These are phyloP conservation scores for Acanthamoeba lenticulata DNA, from an alignment of 208 protist genomes.

Conservation along the genomic window DNA sequence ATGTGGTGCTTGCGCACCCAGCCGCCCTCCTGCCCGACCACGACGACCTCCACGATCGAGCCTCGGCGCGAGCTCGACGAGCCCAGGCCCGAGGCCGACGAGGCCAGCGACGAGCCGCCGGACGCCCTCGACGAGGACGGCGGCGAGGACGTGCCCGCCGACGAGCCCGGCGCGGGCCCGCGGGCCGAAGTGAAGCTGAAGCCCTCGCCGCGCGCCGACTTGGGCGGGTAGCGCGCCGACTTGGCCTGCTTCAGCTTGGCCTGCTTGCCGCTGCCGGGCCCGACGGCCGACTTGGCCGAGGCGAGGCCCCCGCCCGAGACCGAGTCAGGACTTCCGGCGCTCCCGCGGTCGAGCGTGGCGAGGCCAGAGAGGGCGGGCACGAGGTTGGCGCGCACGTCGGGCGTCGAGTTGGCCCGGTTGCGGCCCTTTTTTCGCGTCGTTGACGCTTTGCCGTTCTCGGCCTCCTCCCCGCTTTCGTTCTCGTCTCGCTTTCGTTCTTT, in stretches of 20 bases:
- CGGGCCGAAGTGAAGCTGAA: not conserved
- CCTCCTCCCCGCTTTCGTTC: not conserved
- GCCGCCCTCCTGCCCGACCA: not conserved
- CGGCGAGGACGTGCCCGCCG: not conserved
- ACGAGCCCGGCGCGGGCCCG: not conserved
- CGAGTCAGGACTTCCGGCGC: no score
- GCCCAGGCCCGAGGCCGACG: not conserved
- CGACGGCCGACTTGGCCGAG: not conserved
- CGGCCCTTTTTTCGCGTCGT: not conserved
- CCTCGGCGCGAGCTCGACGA: not conserved
- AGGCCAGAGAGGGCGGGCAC: not conserved
- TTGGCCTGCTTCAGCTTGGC: not conserved
- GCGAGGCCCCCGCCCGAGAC: not conserved
- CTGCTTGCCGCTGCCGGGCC: not conserved
- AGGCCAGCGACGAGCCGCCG: no score
- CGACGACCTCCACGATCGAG: not conserved
- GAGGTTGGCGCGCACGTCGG: not conserved
- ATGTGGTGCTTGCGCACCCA: slow-evolving; percentile 58
- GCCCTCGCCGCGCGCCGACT: not conserved
- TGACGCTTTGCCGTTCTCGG: no score
- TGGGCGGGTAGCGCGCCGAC: not conserved
- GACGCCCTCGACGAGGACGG: not conserved
- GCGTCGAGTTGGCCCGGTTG: not conserved
- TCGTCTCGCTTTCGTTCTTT: not conserved
- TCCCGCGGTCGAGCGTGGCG: not conserved